Evolutionary conservation across 2,329 filamentous ascomycete species (phyloP).

Genomic region (Monilinia aucupariae): DNA sequence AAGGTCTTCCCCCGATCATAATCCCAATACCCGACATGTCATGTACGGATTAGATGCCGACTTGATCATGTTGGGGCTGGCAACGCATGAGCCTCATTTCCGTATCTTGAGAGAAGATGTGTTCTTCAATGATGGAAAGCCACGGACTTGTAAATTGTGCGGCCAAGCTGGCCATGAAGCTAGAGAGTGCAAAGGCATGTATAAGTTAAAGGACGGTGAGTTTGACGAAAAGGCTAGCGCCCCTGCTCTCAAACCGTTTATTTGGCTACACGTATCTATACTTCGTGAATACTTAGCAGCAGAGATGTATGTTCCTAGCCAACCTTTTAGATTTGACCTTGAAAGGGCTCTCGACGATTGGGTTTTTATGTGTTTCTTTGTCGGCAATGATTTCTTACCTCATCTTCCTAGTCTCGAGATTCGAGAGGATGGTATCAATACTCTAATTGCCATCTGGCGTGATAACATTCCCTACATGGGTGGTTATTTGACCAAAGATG

Average conservation of each 20-base stretch:
- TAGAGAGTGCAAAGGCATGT: constrained; percentile 73
- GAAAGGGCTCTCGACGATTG: constrained; percentile 94
- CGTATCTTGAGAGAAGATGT: constrained; percentile 95
- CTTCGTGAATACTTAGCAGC: constrained; percentile 88
- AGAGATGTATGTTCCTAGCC: constrained; percentile 75
- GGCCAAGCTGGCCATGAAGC: constrained; percentile 90
- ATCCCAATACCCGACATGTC: constrained; percentile 95
- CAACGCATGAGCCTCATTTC: constrained; percentile 96
- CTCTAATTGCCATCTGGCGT: constrained; percentile 92
- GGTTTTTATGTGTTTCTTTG: constrained; percentile 99
- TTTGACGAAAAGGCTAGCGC: constrained; percentile 75
- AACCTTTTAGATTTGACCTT: constrained; percentile 85
- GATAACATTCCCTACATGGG: constrained; percentile 89
- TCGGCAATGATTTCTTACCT: constrained; percentile 96
- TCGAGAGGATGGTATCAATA: constrained; percentile 94
- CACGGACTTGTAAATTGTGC: constrained; percentile 78
- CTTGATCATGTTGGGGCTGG: constrained; percentile 96
- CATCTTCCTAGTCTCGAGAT: constrained; percentile 97
- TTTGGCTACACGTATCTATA: constrained; percentile 93
- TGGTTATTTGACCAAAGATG: constrained; percentile 93
- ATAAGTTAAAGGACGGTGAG: constrained; percentile 72
- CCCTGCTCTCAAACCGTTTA: constrained; percentile 78
- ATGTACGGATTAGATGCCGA: constrained; percentile 98
- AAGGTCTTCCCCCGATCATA: constrained; percentile 80
- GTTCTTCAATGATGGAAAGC: constrained; percentile 82